Percentiles rank a stretch among this genome's conserved stretches.
Conservation (phyloP, 1,284 basidiomycete genomes). For the Puccinia sorghi region DNA sequence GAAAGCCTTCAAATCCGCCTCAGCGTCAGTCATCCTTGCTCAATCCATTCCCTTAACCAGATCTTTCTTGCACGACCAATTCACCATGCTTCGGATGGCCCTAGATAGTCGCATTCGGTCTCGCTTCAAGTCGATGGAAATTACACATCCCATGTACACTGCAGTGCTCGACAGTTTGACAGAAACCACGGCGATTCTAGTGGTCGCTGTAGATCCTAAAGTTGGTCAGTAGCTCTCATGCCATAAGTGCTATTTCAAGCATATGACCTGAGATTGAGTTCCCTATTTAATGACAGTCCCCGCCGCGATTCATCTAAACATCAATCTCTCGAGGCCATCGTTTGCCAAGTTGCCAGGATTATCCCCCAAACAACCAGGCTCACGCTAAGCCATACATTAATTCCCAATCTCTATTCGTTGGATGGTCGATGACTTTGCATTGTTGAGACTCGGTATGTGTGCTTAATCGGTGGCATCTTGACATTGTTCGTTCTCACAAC, state of each 20-base stretch:
- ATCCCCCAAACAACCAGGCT: slow-evolving; percentile 8
- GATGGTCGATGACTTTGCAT: background rate
- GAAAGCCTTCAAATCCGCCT: slow-evolving; percentile 90
- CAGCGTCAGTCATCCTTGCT: slow-evolving; percentile 65
- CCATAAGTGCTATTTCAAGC: background rate
- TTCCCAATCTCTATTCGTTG: background rate
- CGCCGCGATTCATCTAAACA: slow-evolving; percentile 43
- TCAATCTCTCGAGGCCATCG: slow-evolving; percentile 29
- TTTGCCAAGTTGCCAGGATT: slow-evolving; percentile 40
- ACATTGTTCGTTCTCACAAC: no score
- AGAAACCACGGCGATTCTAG: slow-evolving; percentile 87
- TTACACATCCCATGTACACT: slow-evolving; percentile 65
- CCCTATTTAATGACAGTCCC: slow-evolving; percentile 6
- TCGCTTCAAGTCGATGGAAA: slow-evolving; percentile 57
- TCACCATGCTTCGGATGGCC: background rate
- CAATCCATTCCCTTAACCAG: no score
- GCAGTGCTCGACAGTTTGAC: slow-evolving; percentile 95
- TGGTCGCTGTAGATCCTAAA: slow-evolving; percentile 81
- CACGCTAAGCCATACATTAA: background rate
- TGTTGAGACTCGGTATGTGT: background rate
- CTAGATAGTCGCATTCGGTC: slow-evolving; percentile 52
- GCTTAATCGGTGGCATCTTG: background rate
- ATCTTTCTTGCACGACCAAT: background rate
- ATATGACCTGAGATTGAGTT: background rate
- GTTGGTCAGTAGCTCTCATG: slow-evolving; percentile 66